These are phyloP conservation scores for Thielaviopsis musarum DNA, from an alignment of 2,329 filamentous ascomycete species.

Conservation along the genomic window DNA sequence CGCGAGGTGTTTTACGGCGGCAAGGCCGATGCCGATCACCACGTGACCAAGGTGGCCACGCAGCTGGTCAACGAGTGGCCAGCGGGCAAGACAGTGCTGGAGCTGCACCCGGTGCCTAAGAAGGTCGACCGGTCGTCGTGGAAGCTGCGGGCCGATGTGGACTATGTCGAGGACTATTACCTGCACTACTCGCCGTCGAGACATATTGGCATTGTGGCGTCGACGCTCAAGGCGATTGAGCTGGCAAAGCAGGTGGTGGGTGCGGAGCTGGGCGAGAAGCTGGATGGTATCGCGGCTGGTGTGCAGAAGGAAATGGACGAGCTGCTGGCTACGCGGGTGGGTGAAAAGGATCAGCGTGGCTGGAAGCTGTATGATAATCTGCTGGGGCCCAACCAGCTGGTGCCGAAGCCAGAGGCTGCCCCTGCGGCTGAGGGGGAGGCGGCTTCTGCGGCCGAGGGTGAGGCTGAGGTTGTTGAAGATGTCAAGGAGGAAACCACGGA, in stretches of 20 bases:
- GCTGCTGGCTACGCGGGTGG: slow-evolving; percentile 14
- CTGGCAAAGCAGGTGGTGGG: slow-evolving; percentile 26
- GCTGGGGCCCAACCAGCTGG: slow-evolving; percentile 7
- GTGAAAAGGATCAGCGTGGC: slow-evolving; percentile 10
- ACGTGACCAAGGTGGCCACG: slow-evolving; percentile 22
- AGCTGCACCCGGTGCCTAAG: slow-evolving; percentile 19
- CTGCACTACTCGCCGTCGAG: slow-evolving; percentile 21
- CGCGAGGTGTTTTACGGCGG: slow-evolving; percentile 21
- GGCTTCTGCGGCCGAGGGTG: neutral
- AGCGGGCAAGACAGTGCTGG: slow-evolving; percentile 20
- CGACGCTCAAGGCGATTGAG: slow-evolving; percentile 28
- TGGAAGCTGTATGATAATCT: slow-evolving; percentile 11
- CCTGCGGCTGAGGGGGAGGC: neutral
- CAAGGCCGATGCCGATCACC: slow-evolving; percentile 18
- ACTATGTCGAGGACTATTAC: slow-evolving; percentile 20
- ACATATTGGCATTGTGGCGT: slow-evolving; percentile 18
- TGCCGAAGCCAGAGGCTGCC: neutral
- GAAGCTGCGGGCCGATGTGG: slow-evolving; percentile 16
- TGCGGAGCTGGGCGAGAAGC: slow-evolving; percentile 20
- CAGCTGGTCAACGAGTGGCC: slow-evolving; percentile 27
- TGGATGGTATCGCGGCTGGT: slow-evolving; percentile 24
- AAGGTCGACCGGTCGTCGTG: neutral
- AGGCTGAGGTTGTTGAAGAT: neutral
- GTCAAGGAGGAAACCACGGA: neutral
- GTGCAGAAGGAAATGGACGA: slow-evolving; percentile 23